Percentiles rank a stretch among this genome's conserved stretches.
Conservation (phyloP, 352 stramenopile species). For the Peronospora farinosa region DNA sequence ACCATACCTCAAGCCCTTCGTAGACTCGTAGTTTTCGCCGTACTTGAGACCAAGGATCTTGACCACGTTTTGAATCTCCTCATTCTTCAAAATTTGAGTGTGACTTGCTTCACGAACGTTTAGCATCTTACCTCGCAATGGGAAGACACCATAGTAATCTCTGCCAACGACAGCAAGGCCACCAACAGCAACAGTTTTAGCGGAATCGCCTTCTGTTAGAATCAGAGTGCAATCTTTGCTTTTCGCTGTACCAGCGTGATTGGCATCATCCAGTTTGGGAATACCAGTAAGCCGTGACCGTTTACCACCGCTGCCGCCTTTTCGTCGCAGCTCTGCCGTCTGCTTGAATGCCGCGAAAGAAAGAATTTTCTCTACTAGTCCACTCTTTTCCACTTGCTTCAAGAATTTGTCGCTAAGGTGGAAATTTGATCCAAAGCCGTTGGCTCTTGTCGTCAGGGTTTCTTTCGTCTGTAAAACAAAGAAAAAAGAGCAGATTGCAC, state of each 20-base stretch:
- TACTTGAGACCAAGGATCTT: conserved; percentile 97
- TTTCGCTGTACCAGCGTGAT: conserved; percentile 89
- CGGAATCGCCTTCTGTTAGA: conserved; percentile 97
- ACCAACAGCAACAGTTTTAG: conserved; percentile 95
- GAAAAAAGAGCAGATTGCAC: conserved; percentile 1
- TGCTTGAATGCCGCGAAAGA: conserved; percentile 91
- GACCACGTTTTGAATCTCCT: conserved; percentile 94
- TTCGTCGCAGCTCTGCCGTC: conserved; percentile 85
- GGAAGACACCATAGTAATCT: conserved; percentile 97
- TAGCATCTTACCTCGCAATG: conserved; percentile 95
- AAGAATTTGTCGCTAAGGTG: conserved; percentile 84
- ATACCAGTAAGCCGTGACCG: conserved; percentile 86
- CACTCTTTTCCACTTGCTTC: conserved; percentile 85
- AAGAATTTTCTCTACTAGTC: conserved; percentile 87
- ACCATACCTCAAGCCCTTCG: conserved; percentile 90
- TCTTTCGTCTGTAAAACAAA: conserved; percentile 90
- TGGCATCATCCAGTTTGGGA: conserved; percentile 97
- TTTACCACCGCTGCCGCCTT: conserved; percentile 75
- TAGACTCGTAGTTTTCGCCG: conserved; percentile 89
- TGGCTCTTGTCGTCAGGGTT: conserved; percentile 87
- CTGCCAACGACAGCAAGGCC: conserved; percentile 93
- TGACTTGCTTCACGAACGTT: conserved; percentile 99
- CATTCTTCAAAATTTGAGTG: conserved; percentile 94
- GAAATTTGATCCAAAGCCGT: conserved; percentile 83
- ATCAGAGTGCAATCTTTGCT: conserved; percentile 95